phyloP scores from a whole-genome alignment of 1,284 basidiomycete species.

The Ustilago xerochloae region DNA sequence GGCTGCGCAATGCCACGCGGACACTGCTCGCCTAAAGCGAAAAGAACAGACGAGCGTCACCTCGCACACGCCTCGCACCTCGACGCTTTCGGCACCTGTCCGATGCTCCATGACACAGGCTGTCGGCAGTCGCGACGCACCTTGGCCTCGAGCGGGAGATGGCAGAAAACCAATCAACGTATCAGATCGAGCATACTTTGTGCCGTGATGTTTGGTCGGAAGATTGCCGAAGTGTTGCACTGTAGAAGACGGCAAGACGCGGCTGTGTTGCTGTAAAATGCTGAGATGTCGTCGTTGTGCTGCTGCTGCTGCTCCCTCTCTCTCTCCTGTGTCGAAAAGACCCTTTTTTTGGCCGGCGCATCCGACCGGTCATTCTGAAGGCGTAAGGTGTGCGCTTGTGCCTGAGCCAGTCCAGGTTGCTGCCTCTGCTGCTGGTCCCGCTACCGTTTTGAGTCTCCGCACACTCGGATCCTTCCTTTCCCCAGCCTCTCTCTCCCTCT shows the following conservation, averaged over 20 bases:
- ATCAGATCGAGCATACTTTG: too few relatives aligned
- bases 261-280: too few relatives aligned
- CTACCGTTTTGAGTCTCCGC: neutral
- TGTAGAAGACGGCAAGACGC: too few relatives aligned
- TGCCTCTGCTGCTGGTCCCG: neutral
- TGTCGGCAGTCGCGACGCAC: neutral
- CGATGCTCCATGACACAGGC: neutral
- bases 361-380: conserved; percentile 1
- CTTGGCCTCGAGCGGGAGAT: too few relatives aligned
- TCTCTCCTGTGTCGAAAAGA: too few relatives aligned
- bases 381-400: too few relatives aligned
- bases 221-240: too few relatives aligned
- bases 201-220: too few relatives aligned
- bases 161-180: too few relatives aligned
- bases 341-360: neutral
- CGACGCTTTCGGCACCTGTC: neutral
- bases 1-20: neutral
- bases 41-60: neutral
- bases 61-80: too few relatives aligned
- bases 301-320: neutral
- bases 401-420: neutral
- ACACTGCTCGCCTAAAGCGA: neutral
- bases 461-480: conserved; percentile 9
- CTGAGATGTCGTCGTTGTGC: conserved; percentile 1
- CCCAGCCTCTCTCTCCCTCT: neutral